Conservation (phyloP, 306 rosid species). For the Notholithocarpus densiflorus region DNA sequence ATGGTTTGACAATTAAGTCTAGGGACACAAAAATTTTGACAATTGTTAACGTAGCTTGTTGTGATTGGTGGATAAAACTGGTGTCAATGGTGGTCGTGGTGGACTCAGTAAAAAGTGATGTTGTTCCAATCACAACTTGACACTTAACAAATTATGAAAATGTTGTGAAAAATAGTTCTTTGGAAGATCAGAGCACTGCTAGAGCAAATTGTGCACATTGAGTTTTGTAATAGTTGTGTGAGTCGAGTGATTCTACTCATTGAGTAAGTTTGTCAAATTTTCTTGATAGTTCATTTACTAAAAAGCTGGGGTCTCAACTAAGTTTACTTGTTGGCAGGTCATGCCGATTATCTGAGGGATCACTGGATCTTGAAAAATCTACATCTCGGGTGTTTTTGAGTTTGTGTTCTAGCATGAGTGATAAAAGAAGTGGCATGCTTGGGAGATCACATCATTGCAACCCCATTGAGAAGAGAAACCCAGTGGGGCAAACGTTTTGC, state of each 20-base stretch:
- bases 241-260: neutral
- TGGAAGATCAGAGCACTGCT: neutral
- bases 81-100: too few relatives aligned
- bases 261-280: neutral
- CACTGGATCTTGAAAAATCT: constrained; percentile 26
- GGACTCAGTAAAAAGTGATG: too few relatives aligned
- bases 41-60: too few relatives aligned
- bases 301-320: neutral
- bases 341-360: constrained; percentile 21
- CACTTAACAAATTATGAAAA: too few relatives aligned
- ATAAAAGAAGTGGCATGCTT: constrained; percentile 26
- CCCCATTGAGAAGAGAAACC: constrained; percentile 35
- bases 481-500: constrained; percentile 33
- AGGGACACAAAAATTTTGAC: too few relatives aligned
- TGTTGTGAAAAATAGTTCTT: too few relatives aligned
- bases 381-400: constrained; percentile 37
- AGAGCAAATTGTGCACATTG: neutral
- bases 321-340: constrained; percentile 35
- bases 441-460: constrained; percentile 15
- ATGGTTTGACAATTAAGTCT: too few relatives aligned
- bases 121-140: too few relatives aligned
- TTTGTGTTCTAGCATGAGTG: constrained; percentile 25
- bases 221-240: neutral
- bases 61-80: too few relatives aligned
- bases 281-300: neutral